These are phyloP conservation scores for Pythium vanterpoolii DNA, from an alignment of 352 stramenopile genomes.

Conservation along the genomic window DNA sequence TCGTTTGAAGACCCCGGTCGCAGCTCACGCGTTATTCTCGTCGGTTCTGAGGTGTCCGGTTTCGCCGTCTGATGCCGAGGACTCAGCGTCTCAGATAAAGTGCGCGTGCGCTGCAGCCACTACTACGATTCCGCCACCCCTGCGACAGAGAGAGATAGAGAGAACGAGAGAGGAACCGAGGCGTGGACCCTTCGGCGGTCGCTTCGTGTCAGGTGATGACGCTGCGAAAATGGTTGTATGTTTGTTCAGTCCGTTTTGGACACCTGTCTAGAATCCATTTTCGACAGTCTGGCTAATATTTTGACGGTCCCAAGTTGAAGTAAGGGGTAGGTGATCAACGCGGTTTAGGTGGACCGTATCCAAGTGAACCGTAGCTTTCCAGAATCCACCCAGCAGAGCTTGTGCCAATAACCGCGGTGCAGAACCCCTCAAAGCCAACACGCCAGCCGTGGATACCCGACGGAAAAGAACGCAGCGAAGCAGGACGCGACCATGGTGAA, in stretches of 20 bases:
- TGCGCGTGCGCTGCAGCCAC: background rate
- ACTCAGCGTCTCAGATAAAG: background rate
- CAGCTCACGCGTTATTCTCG: background rate
- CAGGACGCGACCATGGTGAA: constrained; percentile 16
- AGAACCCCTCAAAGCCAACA: background rate
- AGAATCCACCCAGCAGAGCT: too few species aligned
- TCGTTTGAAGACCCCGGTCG: background rate
- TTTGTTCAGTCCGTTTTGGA: background rate
- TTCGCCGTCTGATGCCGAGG: background rate
- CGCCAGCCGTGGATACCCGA: background rate
- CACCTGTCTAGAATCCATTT: background rate
- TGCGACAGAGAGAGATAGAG: background rate
- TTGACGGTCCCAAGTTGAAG: constrained; percentile 9
- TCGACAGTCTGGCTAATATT: constrained; percentile 1
- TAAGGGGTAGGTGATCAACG: background rate
- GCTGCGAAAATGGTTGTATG: background rate
- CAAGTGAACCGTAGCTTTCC: constrained; percentile 16
- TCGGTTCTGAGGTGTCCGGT: background rate
- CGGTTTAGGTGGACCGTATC: constrained; percentile 6
- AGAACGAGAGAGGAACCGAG: background rate
- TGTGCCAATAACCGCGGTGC: constrained; percentile 21
- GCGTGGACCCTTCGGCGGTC: background rate
- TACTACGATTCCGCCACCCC: background rate
- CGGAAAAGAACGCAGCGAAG: background rate
- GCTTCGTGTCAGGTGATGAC: constrained; percentile 10